phyloP scores from a whole-genome alignment of 2,329 filamentous ascomycete genomes.

The Arthroderma sp. region DNA sequence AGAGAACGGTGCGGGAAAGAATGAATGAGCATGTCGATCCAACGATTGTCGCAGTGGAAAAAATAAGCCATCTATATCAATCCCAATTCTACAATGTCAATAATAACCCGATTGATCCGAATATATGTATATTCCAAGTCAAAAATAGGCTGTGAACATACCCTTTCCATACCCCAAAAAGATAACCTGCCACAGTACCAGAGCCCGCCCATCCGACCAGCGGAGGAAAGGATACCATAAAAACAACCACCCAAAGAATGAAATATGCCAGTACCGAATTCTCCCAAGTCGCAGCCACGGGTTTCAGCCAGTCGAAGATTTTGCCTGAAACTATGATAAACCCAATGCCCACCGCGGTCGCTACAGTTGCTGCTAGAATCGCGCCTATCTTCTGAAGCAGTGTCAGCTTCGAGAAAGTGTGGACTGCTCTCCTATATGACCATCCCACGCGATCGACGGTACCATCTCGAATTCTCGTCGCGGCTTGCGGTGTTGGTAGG shows the following conservation, averaged over 20 bases:
- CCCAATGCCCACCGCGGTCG: conserved; percentile 48
- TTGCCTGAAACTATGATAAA: conserved; percentile 65
- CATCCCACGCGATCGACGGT: conserved; percentile 25
- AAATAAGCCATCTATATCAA: conserved; percentile 61
- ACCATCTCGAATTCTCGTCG: conserved; percentile 21
- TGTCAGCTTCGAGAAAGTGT: conserved; percentile 28
- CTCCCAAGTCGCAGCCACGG: conserved; percentile 65
- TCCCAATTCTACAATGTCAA: background rate
- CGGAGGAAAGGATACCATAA: conserved; percentile 70
- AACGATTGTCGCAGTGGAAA: conserved; percentile 60
- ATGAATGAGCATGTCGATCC: conserved; percentile 72
- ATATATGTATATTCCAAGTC: background rate
- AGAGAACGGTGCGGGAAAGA: conserved; percentile 64
- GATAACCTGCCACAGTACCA: conserved; percentile 55
- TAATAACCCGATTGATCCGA: too few relatives aligned
- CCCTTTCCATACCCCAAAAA: conserved; percentile 58
- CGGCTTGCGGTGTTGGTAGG: conserved; percentile 16
- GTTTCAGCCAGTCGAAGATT: conserved; percentile 63
- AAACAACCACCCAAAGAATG: conserved; percentile 63
- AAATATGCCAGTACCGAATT: conserved; percentile 56
- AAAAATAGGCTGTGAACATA: conserved; percentile 35
- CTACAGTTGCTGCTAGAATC: conserved; percentile 36
- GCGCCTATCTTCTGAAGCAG: conserved; percentile 49
- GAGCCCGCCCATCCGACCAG: conserved; percentile 76
- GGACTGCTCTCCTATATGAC: conserved; percentile 19